Conservation (phyloP, 2,329 filamentous ascomycete genomes). For the Pseudogymnoascus sp. region DNA sequence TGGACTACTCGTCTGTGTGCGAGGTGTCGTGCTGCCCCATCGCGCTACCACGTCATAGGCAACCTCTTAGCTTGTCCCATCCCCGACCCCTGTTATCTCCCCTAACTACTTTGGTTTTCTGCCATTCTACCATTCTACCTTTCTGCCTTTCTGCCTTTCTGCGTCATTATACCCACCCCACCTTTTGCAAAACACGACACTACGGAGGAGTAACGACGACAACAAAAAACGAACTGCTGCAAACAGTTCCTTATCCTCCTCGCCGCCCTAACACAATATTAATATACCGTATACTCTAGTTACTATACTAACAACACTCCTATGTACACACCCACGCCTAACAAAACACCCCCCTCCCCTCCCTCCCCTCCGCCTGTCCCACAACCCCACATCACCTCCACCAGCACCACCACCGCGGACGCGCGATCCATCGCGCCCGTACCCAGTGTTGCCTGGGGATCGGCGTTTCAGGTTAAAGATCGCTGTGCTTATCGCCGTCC, state of each 20-base stretch:
- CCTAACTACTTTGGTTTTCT: too few relatives aligned
- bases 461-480: slow-evolving; percentile 1
- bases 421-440: neutral
- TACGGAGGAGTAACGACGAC: too few relatives aligned
- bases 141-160: neutral
- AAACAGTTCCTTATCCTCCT: neutral
- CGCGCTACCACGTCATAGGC: neutral
- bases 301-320: too few relatives aligned
- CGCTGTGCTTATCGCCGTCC: neutral
- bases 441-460: neutral
- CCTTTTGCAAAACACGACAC: neutral
- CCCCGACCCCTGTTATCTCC: neutral
- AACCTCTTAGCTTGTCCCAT: neutral
- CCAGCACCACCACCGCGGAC: neutral
- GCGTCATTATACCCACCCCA: neutral
- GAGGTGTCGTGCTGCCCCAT: neutral
- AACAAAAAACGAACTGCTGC: too few relatives aligned
- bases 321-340: neutral
- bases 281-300: too few relatives aligned
- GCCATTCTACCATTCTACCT: too few relatives aligned
- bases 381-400: neutral
- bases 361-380: neutral
- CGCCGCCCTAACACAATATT: neutral
- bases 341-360: neutral
- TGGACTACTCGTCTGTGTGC: neutral